phyloP scores from a whole-genome alignment of 108 stramenopile species.

The Skeletonema costatum region DNA sequence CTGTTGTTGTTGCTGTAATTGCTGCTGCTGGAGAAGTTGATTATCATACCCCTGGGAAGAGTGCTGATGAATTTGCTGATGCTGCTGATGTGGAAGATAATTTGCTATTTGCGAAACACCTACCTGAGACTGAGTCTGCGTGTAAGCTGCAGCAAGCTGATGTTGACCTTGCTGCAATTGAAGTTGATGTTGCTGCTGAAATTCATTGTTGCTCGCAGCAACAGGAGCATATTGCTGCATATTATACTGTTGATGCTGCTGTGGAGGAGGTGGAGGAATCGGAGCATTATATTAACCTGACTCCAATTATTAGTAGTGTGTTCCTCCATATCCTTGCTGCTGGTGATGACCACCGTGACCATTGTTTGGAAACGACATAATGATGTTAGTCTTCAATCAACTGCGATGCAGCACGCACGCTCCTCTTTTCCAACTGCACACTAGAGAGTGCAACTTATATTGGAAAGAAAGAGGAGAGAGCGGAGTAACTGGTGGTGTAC shows the following conservation, averaged over 20 bases:
- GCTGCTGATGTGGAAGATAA: not conserved
- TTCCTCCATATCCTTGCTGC: not conserved
- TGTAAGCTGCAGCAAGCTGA: not conserved
- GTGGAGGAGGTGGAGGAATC: not conserved
- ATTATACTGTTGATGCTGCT: not conserved
- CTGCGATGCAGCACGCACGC: not conserved
- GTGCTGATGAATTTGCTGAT: not conserved
- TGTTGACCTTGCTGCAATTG: not conserved
- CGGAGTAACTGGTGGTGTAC: not conserved
- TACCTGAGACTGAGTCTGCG: not conserved
- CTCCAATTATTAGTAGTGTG: not conserved
- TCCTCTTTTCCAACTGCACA: not conserved
- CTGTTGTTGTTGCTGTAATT: not conserved
- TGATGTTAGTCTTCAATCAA: not conserved
- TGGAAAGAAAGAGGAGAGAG: not conserved
- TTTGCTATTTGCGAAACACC: not conserved
- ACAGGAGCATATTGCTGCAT: slow-evolving; percentile 1
- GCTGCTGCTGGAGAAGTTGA: not conserved
- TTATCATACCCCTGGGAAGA: not conserved
- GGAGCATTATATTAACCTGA: not conserved
- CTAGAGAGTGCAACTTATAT: not conserved
- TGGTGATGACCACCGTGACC: not conserved
- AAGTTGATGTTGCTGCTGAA: not conserved
- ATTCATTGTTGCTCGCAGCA: not conserved
- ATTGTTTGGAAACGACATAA: not conserved